Conservation (phyloP, 2,329 filamentous ascomycete species). For the Clarireedia monteithiana region DNA sequence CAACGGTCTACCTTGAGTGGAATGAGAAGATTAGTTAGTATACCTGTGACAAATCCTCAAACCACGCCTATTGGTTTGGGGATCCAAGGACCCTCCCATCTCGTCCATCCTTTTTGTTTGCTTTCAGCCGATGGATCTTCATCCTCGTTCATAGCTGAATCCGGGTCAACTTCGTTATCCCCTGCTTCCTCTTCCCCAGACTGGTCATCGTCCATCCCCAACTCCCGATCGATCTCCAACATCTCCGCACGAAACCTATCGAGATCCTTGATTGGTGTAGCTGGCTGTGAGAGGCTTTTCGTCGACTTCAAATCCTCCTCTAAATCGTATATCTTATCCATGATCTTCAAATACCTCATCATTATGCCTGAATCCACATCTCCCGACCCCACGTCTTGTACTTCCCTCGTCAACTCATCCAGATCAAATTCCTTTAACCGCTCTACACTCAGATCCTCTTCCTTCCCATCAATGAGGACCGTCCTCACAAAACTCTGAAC, state of each 20-base stretch:
- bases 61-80: conserved; percentile 18
- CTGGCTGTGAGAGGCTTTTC: not conserved
- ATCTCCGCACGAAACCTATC: conserved; percentile 19
- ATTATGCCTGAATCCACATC: conserved; percentile 15
- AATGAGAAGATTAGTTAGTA: not conserved
- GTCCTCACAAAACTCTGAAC: conserved; percentile 9
- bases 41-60: not conserved
- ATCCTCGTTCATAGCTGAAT: not conserved
- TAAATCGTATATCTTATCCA: conserved; percentile 32
- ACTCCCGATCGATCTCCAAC: conserved; percentile 14
- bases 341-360: conserved; percentile 32
- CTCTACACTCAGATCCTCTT: conserved; percentile 11
- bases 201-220: conserved; percentile 17
- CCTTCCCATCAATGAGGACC: conserved; percentile 21
- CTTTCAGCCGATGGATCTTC: not conserved
- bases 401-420: conserved; percentile 17
- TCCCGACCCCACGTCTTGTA: conserved; percentile 18
- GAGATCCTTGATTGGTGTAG: conserved; percentile 4
- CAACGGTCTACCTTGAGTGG: too few species aligned
- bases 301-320: not conserved
- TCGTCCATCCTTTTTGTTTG: conserved; percentile 5
- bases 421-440: conserved; percentile 5
- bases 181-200: conserved; percentile 4
- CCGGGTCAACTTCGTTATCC: not conserved
- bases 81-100: conserved; percentile 16